These are phyloP conservation scores for Coemansia sp. DNA, from an alignment of 192 early-diverging fungal genomes.

Conservation along the genomic window DNA sequence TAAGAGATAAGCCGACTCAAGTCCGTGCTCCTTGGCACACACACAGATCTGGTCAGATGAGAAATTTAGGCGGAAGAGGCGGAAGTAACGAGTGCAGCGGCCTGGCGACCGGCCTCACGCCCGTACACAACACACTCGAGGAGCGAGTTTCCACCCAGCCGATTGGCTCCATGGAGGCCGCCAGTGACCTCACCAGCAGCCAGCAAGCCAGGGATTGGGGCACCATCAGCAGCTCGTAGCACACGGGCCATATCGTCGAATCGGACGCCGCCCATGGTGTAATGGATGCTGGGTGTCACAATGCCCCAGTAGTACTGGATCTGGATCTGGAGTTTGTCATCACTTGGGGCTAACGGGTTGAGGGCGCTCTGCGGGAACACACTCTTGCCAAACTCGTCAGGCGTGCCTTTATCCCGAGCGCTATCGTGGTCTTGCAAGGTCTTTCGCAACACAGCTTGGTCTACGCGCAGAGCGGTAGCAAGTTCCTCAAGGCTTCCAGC, in stretches of 20 bases:
- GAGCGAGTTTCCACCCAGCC: conserved; percentile 91
- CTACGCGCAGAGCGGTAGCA: conserved; percentile 44
- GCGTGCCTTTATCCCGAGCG: conserved; percentile 56
- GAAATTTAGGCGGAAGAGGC: neutral
- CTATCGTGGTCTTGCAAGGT: conserved; percentile 58
- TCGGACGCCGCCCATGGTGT: conserved; percentile 74
- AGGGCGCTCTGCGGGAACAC: conserved; percentile 65
- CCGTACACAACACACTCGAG: conserved; percentile 96
- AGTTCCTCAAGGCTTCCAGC: conserved; percentile 13
- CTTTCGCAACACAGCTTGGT: conserved; percentile 32
- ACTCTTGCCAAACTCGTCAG: conserved; percentile 70
- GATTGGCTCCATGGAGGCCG: conserved; percentile 95
- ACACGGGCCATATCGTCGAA: conserved; percentile 33
- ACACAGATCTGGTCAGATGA: neutral
- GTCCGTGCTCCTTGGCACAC: neutral
- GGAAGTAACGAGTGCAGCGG: conserved; percentile 19
- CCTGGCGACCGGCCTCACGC: conserved; percentile 76
- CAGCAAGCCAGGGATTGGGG: conserved; percentile 77
- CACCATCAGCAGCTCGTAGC: conserved; percentile 42
- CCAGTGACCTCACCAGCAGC: conserved; percentile 94
- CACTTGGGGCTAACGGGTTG: conserved; percentile 21
- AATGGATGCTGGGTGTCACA: conserved; percentile 82
- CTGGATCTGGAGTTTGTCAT: conserved; percentile 3
- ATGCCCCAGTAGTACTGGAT: conserved; percentile 63
- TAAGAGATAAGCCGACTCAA: neutral